Evolutionary conservation across 139 green algal species (phyloP).

Genomic region (Chlamydomonas sp.): DNA sequence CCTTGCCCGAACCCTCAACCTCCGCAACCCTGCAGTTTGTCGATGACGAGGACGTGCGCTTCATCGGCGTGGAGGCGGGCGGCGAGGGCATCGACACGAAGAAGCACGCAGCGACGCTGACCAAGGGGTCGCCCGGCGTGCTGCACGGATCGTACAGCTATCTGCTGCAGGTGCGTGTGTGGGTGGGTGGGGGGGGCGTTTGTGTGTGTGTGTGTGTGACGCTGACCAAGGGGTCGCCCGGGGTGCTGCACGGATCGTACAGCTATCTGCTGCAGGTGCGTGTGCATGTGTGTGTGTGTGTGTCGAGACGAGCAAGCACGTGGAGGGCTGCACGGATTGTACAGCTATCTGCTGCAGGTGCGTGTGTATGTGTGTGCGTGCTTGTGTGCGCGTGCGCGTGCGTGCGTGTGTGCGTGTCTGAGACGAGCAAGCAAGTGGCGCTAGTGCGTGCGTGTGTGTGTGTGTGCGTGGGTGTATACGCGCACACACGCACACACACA

Average conservation of each 20-base stretch:
- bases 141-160: constrained; percentile 92
- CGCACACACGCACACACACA: too few relatives aligned
- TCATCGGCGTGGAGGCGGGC: constrained; percentile 49
- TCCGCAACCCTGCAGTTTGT: too few relatives aligned
- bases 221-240: constrained; percentile 83
- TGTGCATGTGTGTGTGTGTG: constrained; percentile 7
- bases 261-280: constrained; percentile 85
- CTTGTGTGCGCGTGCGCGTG: too few relatives aligned
- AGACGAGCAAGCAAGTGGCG: too few relatives aligned
- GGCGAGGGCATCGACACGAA: constrained; percentile 81
- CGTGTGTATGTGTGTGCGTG: too few relatives aligned
- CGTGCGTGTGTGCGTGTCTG: too few relatives aligned
- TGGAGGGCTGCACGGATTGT: constrained; percentile 81
- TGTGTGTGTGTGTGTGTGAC: constrained; percentile 54
- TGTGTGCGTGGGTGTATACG: too few relatives aligned
- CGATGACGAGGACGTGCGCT: constrained; percentile 27
- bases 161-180: constrained; percentile 72
- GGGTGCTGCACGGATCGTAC: constrained; percentile 93
- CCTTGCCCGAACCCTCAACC: too few relatives aligned
- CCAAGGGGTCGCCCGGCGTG: constrained; percentile 85
- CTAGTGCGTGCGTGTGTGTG: too few relatives aligned
- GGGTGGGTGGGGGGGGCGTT: not conserved
- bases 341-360: too few relatives aligned
- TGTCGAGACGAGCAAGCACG: not conserved
- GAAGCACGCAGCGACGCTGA: constrained; percentile 97